Conservation (phyloP, 1,284 basidiomycete genomes). For the Leccinum fallax region DNA sequence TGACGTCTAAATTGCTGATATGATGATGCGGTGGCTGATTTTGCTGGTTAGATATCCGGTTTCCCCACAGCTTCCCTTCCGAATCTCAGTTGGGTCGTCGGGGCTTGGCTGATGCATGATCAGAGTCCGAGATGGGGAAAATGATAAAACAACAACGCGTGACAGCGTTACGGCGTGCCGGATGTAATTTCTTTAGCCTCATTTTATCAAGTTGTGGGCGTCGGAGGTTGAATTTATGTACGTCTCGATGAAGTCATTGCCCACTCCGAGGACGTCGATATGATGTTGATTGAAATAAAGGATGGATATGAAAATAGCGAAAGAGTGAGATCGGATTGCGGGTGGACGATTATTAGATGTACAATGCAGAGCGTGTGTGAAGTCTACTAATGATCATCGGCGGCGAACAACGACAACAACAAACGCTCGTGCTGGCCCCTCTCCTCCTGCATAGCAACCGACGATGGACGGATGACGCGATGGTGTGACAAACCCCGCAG, state of each 20-base stretch:
- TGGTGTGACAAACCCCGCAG: conserved; percentile 10
- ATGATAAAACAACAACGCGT: conserved; percentile 2
- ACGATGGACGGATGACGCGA: conserved; percentile 9
- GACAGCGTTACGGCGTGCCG: neutral
- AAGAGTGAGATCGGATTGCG: neutral
- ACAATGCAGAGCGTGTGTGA: conserved; percentile 30
- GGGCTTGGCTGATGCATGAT: conserved; percentile 11
- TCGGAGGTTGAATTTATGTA: conserved; percentile 21
- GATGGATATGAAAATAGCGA: neutral
- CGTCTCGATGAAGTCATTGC: conserved; percentile 28
- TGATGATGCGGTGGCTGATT: conserved; percentile 1
- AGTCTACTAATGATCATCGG: conserved; percentile 18
- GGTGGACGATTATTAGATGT: conserved; percentile 14
- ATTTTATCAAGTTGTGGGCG: conserved; percentile 1
- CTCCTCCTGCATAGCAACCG: conserved; percentile 26
- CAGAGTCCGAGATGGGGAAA: conserved; percentile 31
- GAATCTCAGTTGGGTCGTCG: neutral
- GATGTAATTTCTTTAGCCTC: neutral
- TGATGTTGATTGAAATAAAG: neutral
- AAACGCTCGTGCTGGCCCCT: conserved; percentile 9
- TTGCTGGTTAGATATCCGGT: neutral
- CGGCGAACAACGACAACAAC: neutral
- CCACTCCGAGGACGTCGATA: conserved; percentile 20
- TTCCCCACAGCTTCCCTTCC: conserved; percentile 22
- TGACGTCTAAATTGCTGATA: conserved; percentile 5